Evolutionary conservation across 2,329 filamentous ascomycete species (phyloP), one percentile per base, ranked within the genome.

Genomic region (Apiospora koreana): DNA sequence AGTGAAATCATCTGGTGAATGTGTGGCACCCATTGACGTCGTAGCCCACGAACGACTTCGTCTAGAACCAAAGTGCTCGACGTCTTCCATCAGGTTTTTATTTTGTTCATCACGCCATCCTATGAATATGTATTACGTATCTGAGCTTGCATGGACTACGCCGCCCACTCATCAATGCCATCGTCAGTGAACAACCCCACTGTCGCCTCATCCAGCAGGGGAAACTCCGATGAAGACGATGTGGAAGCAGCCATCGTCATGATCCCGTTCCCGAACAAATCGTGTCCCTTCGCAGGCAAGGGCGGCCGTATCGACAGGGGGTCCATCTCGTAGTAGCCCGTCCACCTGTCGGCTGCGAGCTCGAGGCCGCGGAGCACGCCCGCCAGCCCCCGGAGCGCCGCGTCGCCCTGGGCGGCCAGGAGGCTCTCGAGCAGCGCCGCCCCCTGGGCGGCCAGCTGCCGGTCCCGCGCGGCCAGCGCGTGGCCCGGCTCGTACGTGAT

Each of bases 401-500:
- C 66, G 18, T 48, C 42, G 42, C 9, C 58, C 9, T 38, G 38
- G 12, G 18, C 4, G 18, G 1, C 1, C 31, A 62, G 10, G 9
- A 48, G 16, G 8, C 18, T 6, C 7, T 41, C 35, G 25, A 71
- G 4, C 12, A 72, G 70, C 28, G 65, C 43, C 69, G 72, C 74
- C 3, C 73, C 74, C 1, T 69, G 43, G 66, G 69, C 58, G 18
- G 74, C 73, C 8, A 78, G 71, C n/a, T 70, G 65, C 16, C 71
- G 72, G 48, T 77, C 76, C 7, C 72, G 35, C 12, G 70, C 70
- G 1, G 71, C 76, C 1, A 71, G 43, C 43, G 72, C 70, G 45
- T 74, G 71, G 2, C 65, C 70, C 3, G 77, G 76, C 31, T 69
- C 72, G 67, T 77, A 77, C 2, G 72, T 68, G 23, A 76, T 71